These are phyloP conservation scores for Acanthamoeba royreba DNA, from an alignment of 208 protist genomes.

Conservation along the genomic window DNA sequence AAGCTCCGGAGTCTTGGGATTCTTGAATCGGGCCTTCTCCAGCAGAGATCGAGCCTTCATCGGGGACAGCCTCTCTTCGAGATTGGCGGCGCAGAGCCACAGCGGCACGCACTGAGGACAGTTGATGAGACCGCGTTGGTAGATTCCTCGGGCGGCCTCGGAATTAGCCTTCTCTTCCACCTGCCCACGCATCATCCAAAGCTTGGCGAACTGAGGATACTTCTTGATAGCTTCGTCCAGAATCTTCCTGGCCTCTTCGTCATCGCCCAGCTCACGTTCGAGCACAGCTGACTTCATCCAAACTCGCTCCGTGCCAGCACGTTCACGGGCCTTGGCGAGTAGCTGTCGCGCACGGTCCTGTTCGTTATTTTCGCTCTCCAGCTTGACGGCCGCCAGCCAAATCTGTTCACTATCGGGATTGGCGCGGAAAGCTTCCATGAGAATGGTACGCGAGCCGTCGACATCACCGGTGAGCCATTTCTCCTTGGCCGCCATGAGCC, in stretches of 20 bases:
- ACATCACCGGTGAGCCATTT: constrained; percentile 80
- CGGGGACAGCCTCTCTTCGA: constrained; percentile 59
- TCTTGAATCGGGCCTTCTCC: constrained; percentile 77
- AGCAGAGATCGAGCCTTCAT: constrained; percentile 76
- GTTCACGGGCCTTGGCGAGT: constrained; percentile 74
- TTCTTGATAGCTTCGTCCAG: constrained; percentile 68
- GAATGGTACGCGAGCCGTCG: constrained; percentile 71
- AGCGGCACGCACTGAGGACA: constrained; percentile 77
- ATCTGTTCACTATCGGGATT: constrained; percentile 87
- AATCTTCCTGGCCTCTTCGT: constrained; percentile 55
- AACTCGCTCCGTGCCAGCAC: constrained; percentile 74
- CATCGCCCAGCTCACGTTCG: constrained; percentile 77
- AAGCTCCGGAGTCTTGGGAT: constrained; percentile 71
- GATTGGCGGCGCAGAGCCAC: constrained; percentile 75
- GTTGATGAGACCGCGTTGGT: constrained; percentile 65
- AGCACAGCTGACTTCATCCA: constrained; percentile 88
- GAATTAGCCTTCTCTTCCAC: constrained; percentile 27
- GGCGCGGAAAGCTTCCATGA: constrained; percentile 74
- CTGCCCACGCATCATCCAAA: constrained; percentile 83
- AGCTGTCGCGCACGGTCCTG: constrained; percentile 75
- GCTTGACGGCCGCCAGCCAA: constrained; percentile 89
- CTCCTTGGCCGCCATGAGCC: constrained; percentile 90
- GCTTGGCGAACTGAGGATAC: constrained; percentile 76
- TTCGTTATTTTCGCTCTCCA: constrained; percentile 87
- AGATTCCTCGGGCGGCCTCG: constrained; percentile 57